Base-by-base conservation (phyloP, 345 rosid species). In the Salix caprea region DNA sequence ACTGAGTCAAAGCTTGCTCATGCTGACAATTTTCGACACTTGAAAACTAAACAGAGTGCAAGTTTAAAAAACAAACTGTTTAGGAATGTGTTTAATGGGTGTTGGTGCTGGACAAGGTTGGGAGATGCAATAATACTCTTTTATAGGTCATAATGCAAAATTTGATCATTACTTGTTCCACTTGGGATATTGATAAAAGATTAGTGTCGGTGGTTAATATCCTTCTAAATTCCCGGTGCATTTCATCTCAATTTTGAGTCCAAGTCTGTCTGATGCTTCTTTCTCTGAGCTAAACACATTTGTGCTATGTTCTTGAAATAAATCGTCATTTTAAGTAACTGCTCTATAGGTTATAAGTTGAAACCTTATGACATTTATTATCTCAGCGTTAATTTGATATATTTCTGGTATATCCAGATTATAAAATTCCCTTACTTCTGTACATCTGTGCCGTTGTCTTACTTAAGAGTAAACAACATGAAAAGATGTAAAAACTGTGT, bases 181-280 rank as follows among this genome's bases (percentile, higher is more conserved):
- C 58, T 73, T 60, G 58, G 71, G 39, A 40, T 61, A 37, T 16
- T 50, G 54, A 16, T 50, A 13, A 7, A 12, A 19, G 4, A 32
- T 72, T 28, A 37, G 14, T 21, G 54, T 34, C 40, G 11, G 23
- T 24, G 30, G 68, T 61, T 61, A n/a, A 40, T 24, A n/a, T n/a
- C 15, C 50, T 72, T n/a, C 2, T 54, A 72, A 14, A 26, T 54
- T 52, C 74, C 8, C 6, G 18, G 24, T 72, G 14, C 48, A 13
- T 71, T 71, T 37, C 34, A 36, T 72, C 42, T 15, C 48, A 58
- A 10, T 72, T 58, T 72, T 61, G n/a, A n/a, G 67, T 37, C 61
- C 4, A 34, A 30, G 74, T 15, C 8, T 10, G 3, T 36, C 10
- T 9, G 52, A 37, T 37, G 65, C 24, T 23, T 70, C 39, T 13